Evolutionary conservation across 1,139 yeast species (phyloP).

Genomic region (Wickerhamomyces sp.): DNA sequence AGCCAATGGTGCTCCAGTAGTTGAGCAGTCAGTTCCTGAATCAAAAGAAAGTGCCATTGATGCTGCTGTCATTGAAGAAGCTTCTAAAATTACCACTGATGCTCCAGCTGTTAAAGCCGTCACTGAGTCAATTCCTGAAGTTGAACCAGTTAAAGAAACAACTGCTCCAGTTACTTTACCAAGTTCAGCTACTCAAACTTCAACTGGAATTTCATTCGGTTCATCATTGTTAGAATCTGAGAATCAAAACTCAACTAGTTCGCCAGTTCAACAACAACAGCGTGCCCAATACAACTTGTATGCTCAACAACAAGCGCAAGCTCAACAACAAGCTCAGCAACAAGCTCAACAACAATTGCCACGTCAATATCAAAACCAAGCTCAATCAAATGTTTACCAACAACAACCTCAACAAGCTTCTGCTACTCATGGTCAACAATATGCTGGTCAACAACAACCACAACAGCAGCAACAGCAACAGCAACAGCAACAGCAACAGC

Average conservation of each 20-base stretch:
- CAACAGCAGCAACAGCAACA: conserved; percentile 19
- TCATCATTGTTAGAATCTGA: conserved; percentile 54
- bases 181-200: conserved; percentile 46
- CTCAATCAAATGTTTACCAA: conserved; percentile 17
- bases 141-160: conserved; percentile 34
- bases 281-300: conserved; percentile 18
- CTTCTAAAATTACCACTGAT: conserved; percentile 3
- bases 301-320: conserved; percentile 18
- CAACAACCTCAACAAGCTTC: conserved; percentile 14
- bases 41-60: conserved; percentile 14
- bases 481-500: conserved; percentile 18
- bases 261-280: conserved; percentile 13
- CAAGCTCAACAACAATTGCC: conserved; percentile 18
- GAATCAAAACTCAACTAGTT: conserved; percentile 19
- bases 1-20: conserved; percentile 1
- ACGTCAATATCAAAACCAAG: conserved; percentile 12
- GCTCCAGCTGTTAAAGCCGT: conserved; percentile 12
- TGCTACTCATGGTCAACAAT: conserved; percentile 16
- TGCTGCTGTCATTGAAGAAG: conserved; percentile 13
- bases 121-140: conserved; percentile 12
- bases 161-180: conserved; percentile 66
- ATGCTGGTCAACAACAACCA: conserved; percentile 14
- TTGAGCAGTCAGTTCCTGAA: conserved; percentile 8
- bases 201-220: conserved; percentile 81
- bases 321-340: conserved; percentile 18